Conservation (phyloP, 768 basidiomycete genomes). For the Tulasnella sp. region DNA sequence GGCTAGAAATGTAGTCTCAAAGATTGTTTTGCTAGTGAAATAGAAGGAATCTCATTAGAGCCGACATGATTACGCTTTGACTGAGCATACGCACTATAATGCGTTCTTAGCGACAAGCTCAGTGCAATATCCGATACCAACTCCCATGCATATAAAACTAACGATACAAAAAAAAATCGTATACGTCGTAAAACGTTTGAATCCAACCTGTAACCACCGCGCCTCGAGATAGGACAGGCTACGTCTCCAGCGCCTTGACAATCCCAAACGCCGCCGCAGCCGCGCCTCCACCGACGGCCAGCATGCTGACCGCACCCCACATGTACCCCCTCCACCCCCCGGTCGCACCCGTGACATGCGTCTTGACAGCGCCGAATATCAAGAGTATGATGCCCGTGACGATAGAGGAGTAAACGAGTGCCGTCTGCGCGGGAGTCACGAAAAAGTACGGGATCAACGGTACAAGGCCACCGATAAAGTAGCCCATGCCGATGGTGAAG, state of each 20-base stretch:
- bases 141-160: too few relatives aligned
- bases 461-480: conserved; percentile 85
- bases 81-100: too few relatives aligned
- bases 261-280: conserved; percentile 61
- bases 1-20: too few relatives aligned
- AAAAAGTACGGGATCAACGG: conserved; percentile 92
- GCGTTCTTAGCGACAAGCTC: too few relatives aligned
- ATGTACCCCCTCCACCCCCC: conserved; percentile 60
- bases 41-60: too few relatives aligned
- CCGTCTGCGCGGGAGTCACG: conserved; percentile 48
- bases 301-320: conserved; percentile 77
- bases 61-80: too few relatives aligned
- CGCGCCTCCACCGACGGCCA: conserved; percentile 81
- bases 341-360: conserved; percentile 69
- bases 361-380: conserved; percentile 83
- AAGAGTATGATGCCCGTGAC: conserved; percentile 78
- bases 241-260: conserved; percentile 42
- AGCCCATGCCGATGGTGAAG: conserved; percentile 89
- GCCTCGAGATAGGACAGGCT: too few relatives aligned
- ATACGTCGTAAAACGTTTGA: too few relatives aligned
- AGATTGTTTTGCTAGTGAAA: too few relatives aligned
- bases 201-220: too few relatives aligned
- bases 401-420: conserved; percentile 33
- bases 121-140: too few relatives aligned
- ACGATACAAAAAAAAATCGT: too few relatives aligned